These are phyloP conservation scores for Moniliophthora roreri DNA, from an alignment of 1,284 basidiomycete genomes.

Conservation along the genomic window DNA sequence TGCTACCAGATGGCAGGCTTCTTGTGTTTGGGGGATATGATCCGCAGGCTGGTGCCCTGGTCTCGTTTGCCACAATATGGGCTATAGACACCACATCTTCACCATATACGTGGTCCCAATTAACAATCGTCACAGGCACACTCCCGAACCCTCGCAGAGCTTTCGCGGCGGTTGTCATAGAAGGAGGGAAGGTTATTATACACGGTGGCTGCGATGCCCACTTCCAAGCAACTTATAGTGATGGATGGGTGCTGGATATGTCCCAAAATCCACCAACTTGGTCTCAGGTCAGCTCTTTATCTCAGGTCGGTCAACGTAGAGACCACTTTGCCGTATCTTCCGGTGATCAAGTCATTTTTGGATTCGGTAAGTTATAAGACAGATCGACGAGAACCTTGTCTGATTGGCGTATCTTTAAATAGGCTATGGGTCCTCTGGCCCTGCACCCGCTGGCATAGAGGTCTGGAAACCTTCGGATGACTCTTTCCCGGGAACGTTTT, in stretches of 20 bases:
- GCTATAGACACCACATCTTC: conserved; percentile 58
- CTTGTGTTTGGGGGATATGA: conserved; percentile 78
- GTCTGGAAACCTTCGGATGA: conserved; percentile 48
- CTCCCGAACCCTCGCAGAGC: conserved; percentile 66
- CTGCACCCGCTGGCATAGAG: conserved; percentile 49
- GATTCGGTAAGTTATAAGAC: conserved; percentile 63
- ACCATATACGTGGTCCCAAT: conserved; percentile 49
- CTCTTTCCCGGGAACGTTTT: conserved; percentile 24
- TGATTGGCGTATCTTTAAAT: conserved; percentile 6
- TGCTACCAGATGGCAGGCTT: conserved; percentile 66
- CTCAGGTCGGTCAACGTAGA: conserved; percentile 57
- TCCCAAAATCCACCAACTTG: conserved; percentile 55
- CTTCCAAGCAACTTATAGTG: conserved; percentile 55
- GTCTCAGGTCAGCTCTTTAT: conserved; percentile 50
- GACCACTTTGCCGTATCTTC: conserved; percentile 72
- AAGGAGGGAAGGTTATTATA: conserved; percentile 61
- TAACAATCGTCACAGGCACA: conserved; percentile 36
- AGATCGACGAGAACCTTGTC: conserved; percentile 6
- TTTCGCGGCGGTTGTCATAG: conserved; percentile 59
- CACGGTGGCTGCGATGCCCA: conserved; percentile 74
- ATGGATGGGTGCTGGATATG: conserved; percentile 78
- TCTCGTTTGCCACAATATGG: conserved; percentile 63
- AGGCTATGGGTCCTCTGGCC: conserved; percentile 59
- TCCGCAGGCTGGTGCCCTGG: conserved; percentile 44
- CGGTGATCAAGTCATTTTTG: conserved; percentile 67